These are phyloP conservation scores for Aspergillus cejpii DNA, from an alignment of 2,329 filamentous ascomycete species.

Conservation along the genomic window DNA sequence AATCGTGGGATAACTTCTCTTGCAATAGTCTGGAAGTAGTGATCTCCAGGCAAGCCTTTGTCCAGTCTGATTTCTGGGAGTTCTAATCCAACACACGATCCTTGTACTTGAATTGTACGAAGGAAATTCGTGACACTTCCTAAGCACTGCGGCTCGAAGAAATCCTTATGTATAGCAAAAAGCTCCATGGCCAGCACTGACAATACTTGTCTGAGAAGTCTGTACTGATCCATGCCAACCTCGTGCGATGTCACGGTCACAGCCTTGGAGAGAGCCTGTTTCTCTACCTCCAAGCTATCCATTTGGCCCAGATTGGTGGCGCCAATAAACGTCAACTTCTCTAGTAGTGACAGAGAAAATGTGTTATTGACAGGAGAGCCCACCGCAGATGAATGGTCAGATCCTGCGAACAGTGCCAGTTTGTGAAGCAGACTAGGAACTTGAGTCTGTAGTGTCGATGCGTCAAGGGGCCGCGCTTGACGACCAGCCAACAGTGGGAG, in stretches of 20 bases:
- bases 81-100: conserved; percentile 11
- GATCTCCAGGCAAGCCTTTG: conserved; percentile 18
- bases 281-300: conserved; percentile 57
- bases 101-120: conserved; percentile 20
- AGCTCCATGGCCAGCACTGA: conserved; percentile 31
- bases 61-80: conserved; percentile 15
- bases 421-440: conserved; percentile 34
- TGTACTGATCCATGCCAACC: conserved; percentile 47
- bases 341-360: conserved; percentile 50
- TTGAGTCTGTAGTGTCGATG: conserved; percentile 27
- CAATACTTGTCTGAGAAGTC: conserved; percentile 46
- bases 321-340: conserved; percentile 48
- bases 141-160: conserved; percentile 28
- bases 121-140: conserved; percentile 20
- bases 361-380: conserved; percentile 45
- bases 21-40: conserved; percentile 35
- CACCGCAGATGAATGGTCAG: conserved; percentile 23
- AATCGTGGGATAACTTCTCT: conserved; percentile 26
- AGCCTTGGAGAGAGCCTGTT: conserved; percentile 55
- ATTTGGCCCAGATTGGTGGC: conserved; percentile 55
- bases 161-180: conserved; percentile 30
- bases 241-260: conserved; percentile 47
- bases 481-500: conserved; percentile 37
- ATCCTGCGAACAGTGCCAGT: conserved; percentile 34
- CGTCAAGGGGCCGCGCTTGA: conserved; percentile 29